phyloP scores from a whole-genome alignment of 345 rosid species.

The Pugionium cornutum region DNA sequence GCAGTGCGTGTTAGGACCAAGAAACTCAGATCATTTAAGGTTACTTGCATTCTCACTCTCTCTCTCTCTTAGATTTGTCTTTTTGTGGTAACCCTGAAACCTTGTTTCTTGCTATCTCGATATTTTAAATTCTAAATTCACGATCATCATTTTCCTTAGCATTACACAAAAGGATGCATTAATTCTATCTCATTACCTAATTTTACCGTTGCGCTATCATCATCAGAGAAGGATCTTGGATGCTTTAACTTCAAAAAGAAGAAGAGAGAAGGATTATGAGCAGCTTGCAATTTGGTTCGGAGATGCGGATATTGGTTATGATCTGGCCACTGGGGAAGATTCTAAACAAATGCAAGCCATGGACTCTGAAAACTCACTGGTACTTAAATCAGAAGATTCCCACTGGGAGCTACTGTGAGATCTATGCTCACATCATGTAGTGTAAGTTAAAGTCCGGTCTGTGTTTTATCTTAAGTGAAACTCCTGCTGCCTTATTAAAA shows the following conservation, averaged over 20 bases:
- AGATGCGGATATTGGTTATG: slow-evolving; percentile 50
- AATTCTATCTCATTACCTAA: slow-evolving; percentile 4
- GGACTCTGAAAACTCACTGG: slow-evolving; percentile 26
- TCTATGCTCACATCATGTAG: slow-evolving; percentile 12
- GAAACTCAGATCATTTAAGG: slow-evolving; percentile 67
- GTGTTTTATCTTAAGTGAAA: slow-evolving; percentile 10
- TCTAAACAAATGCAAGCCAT: slow-evolving; percentile 18
- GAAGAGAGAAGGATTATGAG: slow-evolving; percentile 70
- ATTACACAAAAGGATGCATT: neutral
- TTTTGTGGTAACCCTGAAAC: neutral
- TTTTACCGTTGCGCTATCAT: slow-evolving; percentile 11
- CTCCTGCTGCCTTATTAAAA: slow-evolving; percentile 14
- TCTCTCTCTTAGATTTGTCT: slow-evolving; percentile 15
- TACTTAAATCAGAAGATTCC: slow-evolving; percentile 38
- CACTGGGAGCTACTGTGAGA: slow-evolving; percentile 76
- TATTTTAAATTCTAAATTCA: neutral
- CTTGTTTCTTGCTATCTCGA: neutral
- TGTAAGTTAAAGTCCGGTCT: neutral
- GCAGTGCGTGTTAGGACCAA: slow-evolving; percentile 51
- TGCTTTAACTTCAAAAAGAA: slow-evolving; percentile 57
- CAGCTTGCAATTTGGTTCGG: slow-evolving; percentile 78
- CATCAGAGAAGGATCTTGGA: slow-evolving; percentile 67
- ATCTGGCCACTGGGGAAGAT: slow-evolving; percentile 34
- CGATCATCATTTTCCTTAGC: neutral
- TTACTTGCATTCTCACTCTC: slow-evolving; percentile 34